phyloP scores from a whole-genome alignment of 2,329 filamentous ascomycete species.

The Colletotrichum aenigma region DNA sequence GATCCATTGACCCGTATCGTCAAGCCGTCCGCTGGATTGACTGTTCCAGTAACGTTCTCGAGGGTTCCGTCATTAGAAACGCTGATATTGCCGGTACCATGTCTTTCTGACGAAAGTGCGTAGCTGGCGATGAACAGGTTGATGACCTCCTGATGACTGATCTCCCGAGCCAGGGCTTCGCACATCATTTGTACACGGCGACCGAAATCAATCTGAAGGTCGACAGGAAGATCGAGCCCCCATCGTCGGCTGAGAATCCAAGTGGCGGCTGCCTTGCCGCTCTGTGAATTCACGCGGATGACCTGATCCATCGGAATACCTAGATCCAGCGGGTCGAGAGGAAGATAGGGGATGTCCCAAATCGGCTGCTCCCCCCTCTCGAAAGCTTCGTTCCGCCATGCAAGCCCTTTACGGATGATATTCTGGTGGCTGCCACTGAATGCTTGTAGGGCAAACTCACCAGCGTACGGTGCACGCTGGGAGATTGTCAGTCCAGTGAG shows the following conservation, averaged over 20 bases:
- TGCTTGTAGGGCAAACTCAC: not conserved
- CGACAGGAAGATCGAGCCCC: not conserved
- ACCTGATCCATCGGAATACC: not conserved
- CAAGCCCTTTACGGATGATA: not conserved
- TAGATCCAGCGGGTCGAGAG: not conserved
- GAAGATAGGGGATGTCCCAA: conserved; percentile 4
- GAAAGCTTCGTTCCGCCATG: not conserved
- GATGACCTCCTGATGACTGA: not conserved
- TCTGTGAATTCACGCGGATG: not conserved
- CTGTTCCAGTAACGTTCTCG: not conserved
- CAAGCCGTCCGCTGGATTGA: not conserved
- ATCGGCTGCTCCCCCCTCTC: not conserved
- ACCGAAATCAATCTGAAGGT: not conserved
- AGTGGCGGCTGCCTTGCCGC: not conserved
- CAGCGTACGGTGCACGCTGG: not conserved
- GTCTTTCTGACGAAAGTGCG: not conserved
- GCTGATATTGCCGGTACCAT: not conserved
- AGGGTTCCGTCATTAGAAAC: not conserved
- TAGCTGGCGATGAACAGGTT: conserved; percentile 1
- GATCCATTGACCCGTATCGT: not conserved
- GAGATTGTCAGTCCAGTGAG: not conserved
- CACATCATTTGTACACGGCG: conserved; percentile 3
- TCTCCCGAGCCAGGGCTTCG: conserved; percentile 1
- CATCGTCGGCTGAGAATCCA: not conserved
- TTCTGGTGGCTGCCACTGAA: conserved; percentile 3